A percentile compares a stretch with the other conserved stretches of the same genome.
phyloP scores from a whole-genome alignment of 192 early-diverging fungal species.

The Backusella luteola region DNA sequence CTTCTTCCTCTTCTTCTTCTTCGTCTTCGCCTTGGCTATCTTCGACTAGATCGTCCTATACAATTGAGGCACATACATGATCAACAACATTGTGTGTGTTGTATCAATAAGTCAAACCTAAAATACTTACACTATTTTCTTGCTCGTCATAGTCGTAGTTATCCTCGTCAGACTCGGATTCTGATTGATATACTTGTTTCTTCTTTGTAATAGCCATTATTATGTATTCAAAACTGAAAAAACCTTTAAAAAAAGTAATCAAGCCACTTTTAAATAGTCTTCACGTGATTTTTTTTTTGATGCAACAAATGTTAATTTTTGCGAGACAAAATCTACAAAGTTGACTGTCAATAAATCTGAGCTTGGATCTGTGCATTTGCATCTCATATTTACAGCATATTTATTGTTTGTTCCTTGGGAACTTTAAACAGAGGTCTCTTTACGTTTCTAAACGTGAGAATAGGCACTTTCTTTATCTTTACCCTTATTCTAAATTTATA shows the following conservation, averaged over 20 bases:
- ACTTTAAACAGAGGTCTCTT: not conserved
- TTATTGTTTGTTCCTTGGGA: not conserved
- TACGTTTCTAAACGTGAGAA: not conserved
- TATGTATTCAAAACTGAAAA: not conserved
- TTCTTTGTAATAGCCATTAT: conserved; percentile 10
- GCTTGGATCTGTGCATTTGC: not conserved
- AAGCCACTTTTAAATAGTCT: not conserved
- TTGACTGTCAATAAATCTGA: not conserved
- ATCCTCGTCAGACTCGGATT: conserved; percentile 11
- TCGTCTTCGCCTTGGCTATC: conserved; percentile 10
- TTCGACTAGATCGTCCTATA: not conserved
- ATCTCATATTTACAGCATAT: not conserved
- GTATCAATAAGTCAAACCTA: not conserved
- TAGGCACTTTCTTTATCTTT: not conserved
- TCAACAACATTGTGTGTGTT: not conserved
- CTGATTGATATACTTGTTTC: not conserved
- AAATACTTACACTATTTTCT: conserved; percentile 3
- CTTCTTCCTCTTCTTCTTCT: conserved; percentile 15
- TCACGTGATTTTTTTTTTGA: not conserved
- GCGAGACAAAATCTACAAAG: not conserved
- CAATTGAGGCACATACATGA: not conserved
- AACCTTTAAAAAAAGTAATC: not conserved
- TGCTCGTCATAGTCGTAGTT: conserved; percentile 9
- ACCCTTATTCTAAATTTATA: not conserved
- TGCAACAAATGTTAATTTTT: not conserved